These are phyloP conservation scores for Ophidiomyces ophidiicola DNA, from an alignment of 2,329 filamentous ascomycete species.

Conservation along the genomic window DNA sequence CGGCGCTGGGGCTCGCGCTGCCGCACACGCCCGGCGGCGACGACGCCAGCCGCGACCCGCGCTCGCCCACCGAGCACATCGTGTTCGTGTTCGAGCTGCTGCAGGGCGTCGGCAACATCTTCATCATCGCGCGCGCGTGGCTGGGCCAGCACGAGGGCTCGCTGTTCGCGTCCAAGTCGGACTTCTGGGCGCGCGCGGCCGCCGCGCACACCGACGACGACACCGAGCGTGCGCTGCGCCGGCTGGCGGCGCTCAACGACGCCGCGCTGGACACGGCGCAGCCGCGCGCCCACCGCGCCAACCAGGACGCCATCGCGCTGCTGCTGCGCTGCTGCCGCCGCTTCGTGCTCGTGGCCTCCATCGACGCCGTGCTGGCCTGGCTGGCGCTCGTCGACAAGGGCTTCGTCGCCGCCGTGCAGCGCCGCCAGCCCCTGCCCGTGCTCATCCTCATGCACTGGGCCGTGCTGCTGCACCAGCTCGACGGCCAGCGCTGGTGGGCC, in stretches of 20 bases:
- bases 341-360: conserved; percentile 19
- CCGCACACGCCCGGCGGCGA: conserved; percentile 23
- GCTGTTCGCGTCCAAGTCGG: conserved; percentile 36
- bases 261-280: conserved; percentile 19
- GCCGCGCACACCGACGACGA: conserved; percentile 18
- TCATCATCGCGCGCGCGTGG: conserved; percentile 23
- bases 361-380: conserved; percentile 27
- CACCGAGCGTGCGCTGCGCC: conserved; percentile 21
- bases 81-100: conserved; percentile 27
- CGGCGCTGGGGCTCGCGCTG: conserved; percentile 27
- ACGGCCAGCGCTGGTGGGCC: conserved; percentile 17
- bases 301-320: conserved; percentile 21
- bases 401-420: conserved; percentile 14
- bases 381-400: conserved; percentile 15
- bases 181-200: conserved; percentile 34
- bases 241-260: conserved; percentile 22
- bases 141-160: conserved; percentile 37
- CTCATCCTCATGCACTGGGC: conserved; percentile 19
- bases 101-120: conserved; percentile 27
- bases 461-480: conserved; percentile 16
- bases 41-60: conserved; percentile 23
- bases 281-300: conserved; percentile 21
- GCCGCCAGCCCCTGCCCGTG: conserved; percentile 14
- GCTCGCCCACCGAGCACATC: conserved; percentile 29
- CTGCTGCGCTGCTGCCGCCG: conserved; percentile 20